Conservation (phyloP, 2,329 filamentous ascomycete genomes). For the Pseudogymnoascus sp. region DNA sequence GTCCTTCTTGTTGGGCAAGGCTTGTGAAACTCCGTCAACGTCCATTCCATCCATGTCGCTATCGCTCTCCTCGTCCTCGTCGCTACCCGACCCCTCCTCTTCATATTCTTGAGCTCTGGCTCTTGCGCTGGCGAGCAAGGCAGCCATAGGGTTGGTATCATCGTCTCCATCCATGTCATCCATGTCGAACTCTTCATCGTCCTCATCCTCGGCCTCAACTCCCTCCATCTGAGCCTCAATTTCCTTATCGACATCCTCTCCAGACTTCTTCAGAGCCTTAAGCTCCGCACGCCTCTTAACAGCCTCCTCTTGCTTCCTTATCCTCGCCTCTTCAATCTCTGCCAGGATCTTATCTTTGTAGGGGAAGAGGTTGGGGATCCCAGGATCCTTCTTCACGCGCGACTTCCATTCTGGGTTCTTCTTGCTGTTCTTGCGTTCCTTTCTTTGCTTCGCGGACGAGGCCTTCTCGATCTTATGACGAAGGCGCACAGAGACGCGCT, state of each 20-base stretch:
- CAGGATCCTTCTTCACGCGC: constrained; percentile 93
- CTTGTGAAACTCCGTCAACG: constrained; percentile 43
- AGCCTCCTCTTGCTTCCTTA: constrained; percentile 73
- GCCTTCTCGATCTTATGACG: constrained; percentile 95
- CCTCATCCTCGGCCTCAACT: constrained; percentile 40
- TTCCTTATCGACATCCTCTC: constrained; percentile 36
- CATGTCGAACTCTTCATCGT: constrained; percentile 42
- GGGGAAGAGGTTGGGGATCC: constrained; percentile 93
- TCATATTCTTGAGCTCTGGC: constrained; percentile 72
- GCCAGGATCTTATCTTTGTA: constrained; percentile 94
- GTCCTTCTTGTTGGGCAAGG: constrained; percentile 47
- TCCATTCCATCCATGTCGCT: constrained; percentile 40
- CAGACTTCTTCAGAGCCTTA: constrained; percentile 52
- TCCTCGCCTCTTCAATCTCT: constrained; percentile 85
- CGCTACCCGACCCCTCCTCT: constrained; percentile 34
- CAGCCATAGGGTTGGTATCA: constrained; percentile 79
- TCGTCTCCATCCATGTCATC: constrained; percentile 51
- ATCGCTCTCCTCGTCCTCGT: constrained; percentile 49
- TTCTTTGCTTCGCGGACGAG: constrained; percentile 82
- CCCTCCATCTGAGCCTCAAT: constrained; percentile 38
- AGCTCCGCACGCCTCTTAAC: constrained; percentile 64
- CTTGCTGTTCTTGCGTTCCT: constrained; percentile 80
- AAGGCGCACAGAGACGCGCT: constrained; percentile 81
- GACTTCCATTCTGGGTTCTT: constrained; percentile 97
- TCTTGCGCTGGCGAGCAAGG: constrained; percentile 76